Percentiles rank a stretch among this genome's conserved stretches.
These are phyloP conservation scores for Gaertneriomyces semiglobifer DNA, from an alignment of 192 early-diverging fungal genomes.

Conservation along the genomic window DNA sequence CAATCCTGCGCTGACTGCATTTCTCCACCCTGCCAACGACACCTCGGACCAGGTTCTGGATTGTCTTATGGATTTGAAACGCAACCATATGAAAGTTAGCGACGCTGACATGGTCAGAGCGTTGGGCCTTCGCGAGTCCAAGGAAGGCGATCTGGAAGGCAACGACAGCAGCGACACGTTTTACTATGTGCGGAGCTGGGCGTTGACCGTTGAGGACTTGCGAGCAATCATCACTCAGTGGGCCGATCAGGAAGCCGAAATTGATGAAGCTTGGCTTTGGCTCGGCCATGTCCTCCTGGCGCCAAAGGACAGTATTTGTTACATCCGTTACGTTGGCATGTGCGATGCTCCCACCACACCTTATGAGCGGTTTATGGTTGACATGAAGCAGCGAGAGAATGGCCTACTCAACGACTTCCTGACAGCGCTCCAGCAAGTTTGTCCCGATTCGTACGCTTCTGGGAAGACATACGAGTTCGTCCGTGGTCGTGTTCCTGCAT, in stretches of 20 bases:
- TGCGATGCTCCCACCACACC: background rate
- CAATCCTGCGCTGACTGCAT: too few relatives aligned
- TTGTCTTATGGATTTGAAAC: too few relatives aligned
- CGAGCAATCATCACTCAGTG: background rate
- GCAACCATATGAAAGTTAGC: background rate
- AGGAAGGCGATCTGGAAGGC: background rate
- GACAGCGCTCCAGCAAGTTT: background rate
- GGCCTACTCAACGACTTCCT: background rate
- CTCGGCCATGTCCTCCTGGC: background rate
- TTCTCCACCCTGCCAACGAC: too few relatives aligned
- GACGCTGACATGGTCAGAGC: slow-evolving; percentile 7
- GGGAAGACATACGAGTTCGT: slow-evolving; percentile 2
- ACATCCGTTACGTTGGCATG: slow-evolving; percentile 11
- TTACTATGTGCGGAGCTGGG: slow-evolving; percentile 8
- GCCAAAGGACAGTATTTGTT: background rate
- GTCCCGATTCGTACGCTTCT: slow-evolving; percentile 4
- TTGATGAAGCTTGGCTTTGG: slow-evolving; percentile 5
- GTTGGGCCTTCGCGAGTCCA: background rate
- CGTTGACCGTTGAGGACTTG: background rate
- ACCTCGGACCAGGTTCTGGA: too few relatives aligned
- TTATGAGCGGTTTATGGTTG: background rate
- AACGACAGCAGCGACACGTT: too few relatives aligned
- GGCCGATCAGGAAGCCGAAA: background rate
- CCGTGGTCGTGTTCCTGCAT: background rate
- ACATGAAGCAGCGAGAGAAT: background rate